phyloP scores from a whole-genome alignment of 2,329 filamentous ascomycete species.

The Colletotrichum ledebouriae region DNA sequence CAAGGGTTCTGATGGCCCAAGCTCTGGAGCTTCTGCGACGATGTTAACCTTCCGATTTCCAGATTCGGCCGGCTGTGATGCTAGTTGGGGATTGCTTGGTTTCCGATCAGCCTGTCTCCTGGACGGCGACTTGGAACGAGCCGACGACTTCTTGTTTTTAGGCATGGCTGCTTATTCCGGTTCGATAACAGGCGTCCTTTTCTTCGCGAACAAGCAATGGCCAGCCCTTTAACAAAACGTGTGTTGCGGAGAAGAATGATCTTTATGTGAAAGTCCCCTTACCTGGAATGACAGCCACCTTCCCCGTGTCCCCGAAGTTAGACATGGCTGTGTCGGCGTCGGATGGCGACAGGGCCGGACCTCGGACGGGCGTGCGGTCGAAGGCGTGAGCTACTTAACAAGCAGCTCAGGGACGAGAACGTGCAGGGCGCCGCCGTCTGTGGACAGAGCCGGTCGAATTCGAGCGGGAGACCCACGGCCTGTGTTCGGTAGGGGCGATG shows the following conservation, averaged over 20 bases:
- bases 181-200: neutral
- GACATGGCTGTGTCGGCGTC: slow-evolving; percentile 39
- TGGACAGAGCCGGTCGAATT: slow-evolving; percentile 17
- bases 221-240: neutral
- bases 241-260: slow-evolving; percentile 20
- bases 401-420: slow-evolving; percentile 16
- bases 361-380: slow-evolving; percentile 37
- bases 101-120: slow-evolving; percentile 29
- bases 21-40: slow-evolving; percentile 41
- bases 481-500: slow-evolving; percentile 29
- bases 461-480: slow-evolving; percentile 30
- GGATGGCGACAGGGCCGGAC: slow-evolving; percentile 32
- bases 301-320: slow-evolving; percentile 40
- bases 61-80: slow-evolving; percentile 26
- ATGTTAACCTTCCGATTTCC: slow-evolving; percentile 38
- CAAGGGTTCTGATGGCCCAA: slow-evolving; percentile 27
- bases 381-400: slow-evolving; percentile 24
- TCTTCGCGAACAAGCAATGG: neutral
- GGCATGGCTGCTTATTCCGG: slow-evolving; percentile 31
- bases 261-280: slow-evolving; percentile 31
- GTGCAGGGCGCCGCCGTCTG: slow-evolving; percentile 19
- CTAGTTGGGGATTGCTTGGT: slow-evolving; percentile 37
- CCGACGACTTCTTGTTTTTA: slow-evolving; percentile 37
- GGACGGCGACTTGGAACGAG: slow-evolving; percentile 31
- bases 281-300: slow-evolving; percentile 40